Conservation (phyloP, 1,139 yeast genomes). For the Debaryomycetaceae sp. region DNA sequence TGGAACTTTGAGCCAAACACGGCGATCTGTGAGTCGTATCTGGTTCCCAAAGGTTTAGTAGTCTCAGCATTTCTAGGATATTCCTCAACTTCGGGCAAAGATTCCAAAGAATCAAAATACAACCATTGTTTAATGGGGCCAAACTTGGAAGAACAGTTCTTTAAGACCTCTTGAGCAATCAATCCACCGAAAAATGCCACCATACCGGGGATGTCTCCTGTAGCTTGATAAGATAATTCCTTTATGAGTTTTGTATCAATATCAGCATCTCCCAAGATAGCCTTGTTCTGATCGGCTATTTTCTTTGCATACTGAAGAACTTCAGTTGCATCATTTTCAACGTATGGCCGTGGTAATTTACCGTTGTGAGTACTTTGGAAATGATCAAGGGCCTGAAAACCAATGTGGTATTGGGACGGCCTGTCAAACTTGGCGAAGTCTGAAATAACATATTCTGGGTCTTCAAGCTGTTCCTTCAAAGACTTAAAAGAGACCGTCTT, state of each 20-base stretch:
- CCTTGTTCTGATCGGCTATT: slow-evolving; percentile 57
- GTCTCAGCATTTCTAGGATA: slow-evolving; percentile 66
- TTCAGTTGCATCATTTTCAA: slow-evolving; percentile 72
- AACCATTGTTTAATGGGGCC: slow-evolving; percentile 87
- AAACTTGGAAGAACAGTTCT: slow-evolving; percentile 92
- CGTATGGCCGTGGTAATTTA: slow-evolving; percentile 70
- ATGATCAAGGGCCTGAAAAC: slow-evolving; percentile 83
- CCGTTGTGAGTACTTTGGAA: slow-evolving; percentile 64
- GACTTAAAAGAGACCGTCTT: slow-evolving; percentile 57
- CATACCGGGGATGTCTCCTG: slow-evolving; percentile 89
- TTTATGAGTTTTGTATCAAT: slow-evolving; percentile 64
- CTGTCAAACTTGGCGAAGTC: slow-evolving; percentile 95
- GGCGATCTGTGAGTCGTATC: slow-evolving; percentile 93
- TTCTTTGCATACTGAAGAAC: slow-evolving; percentile 58
- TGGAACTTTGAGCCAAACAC: slow-evolving; percentile 84
- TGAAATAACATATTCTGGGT: slow-evolving; percentile 78
- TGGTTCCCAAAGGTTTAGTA: slow-evolving; percentile 69
- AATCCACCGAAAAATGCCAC: slow-evolving; percentile 92
- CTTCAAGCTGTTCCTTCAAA: slow-evolving; percentile 56
- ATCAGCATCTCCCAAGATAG: slow-evolving; percentile 51
- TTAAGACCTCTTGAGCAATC: slow-evolving; percentile 93
- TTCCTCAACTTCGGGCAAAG: slow-evolving; percentile 61
- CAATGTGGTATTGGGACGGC: slow-evolving; percentile 85
- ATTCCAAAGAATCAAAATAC: slow-evolving; percentile 91
- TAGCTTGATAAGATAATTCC: slow-evolving; percentile 78